Conservation (phyloP, 768 basidiomycete species). For the Cyathus striatus region DNA sequence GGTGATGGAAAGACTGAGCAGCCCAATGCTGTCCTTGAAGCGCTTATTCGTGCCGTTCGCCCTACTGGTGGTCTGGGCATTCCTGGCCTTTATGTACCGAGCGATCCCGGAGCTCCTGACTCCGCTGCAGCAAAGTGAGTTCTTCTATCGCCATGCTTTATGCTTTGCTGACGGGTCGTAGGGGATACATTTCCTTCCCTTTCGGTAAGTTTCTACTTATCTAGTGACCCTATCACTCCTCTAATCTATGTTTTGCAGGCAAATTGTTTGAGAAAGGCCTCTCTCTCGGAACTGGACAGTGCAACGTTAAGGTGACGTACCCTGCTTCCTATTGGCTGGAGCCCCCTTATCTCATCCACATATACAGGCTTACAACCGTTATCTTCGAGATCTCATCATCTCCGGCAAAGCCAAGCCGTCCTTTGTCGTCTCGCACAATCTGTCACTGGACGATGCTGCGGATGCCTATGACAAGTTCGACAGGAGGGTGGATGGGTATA, state of each 20-base stretch:
- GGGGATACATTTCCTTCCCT: slow-evolving; percentile 48
- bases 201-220: slow-evolving; percentile 25
- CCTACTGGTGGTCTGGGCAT: slow-evolving; percentile 55
- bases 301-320: slow-evolving; percentile 43
- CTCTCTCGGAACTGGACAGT: slow-evolving; percentile 49
- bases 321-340: neutral
- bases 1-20: slow-evolving; percentile 51
- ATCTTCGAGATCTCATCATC: slow-evolving; percentile 51
- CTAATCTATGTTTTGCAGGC: slow-evolving; percentile 6
- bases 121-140: slow-evolving; percentile 41
- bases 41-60: slow-evolving; percentile 44
- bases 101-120: slow-evolving; percentile 52
- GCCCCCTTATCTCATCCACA: neutral
- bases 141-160: neutral
- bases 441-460: slow-evolving; percentile 41
- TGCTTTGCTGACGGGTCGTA: slow-evolving; percentile 6
- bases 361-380: slow-evolving; percentile 43
- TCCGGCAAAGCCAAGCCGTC: slow-evolving; percentile 47
- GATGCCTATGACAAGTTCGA: slow-evolving; percentile 52
- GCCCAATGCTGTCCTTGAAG: slow-evolving; percentile 49
- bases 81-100: slow-evolving; percentile 52
- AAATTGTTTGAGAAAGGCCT: slow-evolving; percentile 54
- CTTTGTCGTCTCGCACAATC: slow-evolving; percentile 49
- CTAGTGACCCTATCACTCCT: neutral
- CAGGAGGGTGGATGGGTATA: slow-evolving; percentile 47